Conservation (phyloP, 108 stramenopile genomes). For the Cyclotella sp. region DNA sequence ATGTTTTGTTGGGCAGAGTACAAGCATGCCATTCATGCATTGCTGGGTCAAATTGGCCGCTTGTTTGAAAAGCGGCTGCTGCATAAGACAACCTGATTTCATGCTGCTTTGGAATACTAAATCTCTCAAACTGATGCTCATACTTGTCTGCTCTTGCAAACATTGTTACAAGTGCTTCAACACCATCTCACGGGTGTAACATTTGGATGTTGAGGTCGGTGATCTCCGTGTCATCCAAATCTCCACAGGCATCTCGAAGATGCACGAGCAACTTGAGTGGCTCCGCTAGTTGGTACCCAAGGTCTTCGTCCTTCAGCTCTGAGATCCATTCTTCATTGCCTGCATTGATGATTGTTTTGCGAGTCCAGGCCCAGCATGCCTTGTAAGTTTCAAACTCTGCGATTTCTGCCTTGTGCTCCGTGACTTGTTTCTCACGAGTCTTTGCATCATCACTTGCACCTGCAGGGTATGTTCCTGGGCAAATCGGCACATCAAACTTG, state of each 20-base stretch:
- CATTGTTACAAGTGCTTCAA: not conserved
- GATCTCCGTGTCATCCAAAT: not conserved
- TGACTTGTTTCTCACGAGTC: not conserved
- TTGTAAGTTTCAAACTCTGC: slow-evolving; percentile 10
- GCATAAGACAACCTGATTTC: not conserved
- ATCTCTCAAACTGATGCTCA: not conserved
- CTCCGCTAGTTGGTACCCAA: not conserved
- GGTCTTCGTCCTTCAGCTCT: not conserved
- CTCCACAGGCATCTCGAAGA: not conserved
- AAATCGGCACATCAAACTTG: not conserved
- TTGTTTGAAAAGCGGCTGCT: not conserved
- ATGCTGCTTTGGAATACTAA: not conserved
- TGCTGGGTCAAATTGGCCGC: not conserved
- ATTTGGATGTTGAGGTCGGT: not conserved
- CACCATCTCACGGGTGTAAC: not conserved
- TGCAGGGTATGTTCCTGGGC: slow-evolving; percentile 3
- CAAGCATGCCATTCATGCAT: not conserved
- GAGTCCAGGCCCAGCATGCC: not conserved
- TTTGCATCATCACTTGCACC: not conserved
- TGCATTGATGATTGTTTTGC: slow-evolving; percentile 1
- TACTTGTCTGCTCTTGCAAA: not conserved
- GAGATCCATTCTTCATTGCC: slow-evolving; percentile 15
- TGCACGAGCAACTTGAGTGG: not conserved
- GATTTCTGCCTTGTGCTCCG: slow-evolving; percentile 9
- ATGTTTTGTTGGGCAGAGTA: too few species aligned